These are phyloP conservation scores for Trypanosoma cruzi DNA, from an alignment of 208 protist genomes.

Conservation along the genomic window DNA sequence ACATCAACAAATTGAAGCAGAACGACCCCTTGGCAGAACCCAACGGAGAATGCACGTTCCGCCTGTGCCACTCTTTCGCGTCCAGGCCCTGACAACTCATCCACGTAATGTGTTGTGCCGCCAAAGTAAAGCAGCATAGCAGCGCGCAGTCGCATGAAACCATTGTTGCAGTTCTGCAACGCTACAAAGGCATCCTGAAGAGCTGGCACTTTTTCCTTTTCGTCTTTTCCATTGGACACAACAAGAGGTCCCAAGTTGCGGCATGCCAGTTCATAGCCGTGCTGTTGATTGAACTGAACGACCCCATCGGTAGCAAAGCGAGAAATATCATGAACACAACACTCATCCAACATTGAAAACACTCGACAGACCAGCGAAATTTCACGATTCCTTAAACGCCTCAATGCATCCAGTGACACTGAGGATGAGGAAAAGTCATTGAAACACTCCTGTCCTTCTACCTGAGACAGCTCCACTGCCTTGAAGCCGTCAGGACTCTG, in stretches of 20 bases:
- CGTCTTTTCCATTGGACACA: neutral
- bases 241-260: slow-evolving; percentile 11
- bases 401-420: neutral
- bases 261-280: slow-evolving; percentile 17
- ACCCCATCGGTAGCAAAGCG: slow-evolving; percentile 18
- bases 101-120: slow-evolving; percentile 49
- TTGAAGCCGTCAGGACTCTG: neutral
- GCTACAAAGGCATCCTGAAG: slow-evolving; percentile 40
- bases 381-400: neutral
- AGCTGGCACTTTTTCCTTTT: neutral
- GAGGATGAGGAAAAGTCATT: neutral
- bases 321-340: slow-evolving; percentile 21
- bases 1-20: slow-evolving; percentile 41
- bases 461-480: neutral
- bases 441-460: neutral
- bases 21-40: slow-evolving; percentile 28
- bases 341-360: slow-evolving; percentile 32
- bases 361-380: slow-evolving; percentile 24
- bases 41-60: slow-evolving; percentile 30
- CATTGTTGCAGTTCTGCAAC: slow-evolving; percentile 51
- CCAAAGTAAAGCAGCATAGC: slow-evolving; percentile 47
- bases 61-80: slow-evolving; percentile 35
- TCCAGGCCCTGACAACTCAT: slow-evolving; percentile 46
- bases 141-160: slow-evolving; percentile 51
- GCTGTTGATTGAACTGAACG: slow-evolving; percentile 14